These are phyloP conservation scores for Plasmodium gonderi DNA, from an alignment of 169 alveolate genomes.

Conservation along the genomic window DNA sequence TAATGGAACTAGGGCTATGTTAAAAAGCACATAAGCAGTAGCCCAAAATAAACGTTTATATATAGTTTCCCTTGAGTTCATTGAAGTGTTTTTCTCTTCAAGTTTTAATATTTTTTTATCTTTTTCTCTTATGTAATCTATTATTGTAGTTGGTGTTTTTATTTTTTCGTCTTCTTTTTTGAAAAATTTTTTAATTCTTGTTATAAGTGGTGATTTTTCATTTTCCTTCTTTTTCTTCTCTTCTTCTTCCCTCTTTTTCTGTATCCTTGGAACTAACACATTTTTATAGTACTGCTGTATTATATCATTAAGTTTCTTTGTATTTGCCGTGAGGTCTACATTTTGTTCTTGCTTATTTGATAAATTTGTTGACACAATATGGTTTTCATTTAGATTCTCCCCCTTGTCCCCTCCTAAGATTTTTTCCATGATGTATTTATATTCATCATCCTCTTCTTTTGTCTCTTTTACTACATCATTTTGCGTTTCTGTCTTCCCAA, in stretches of 20 bases:
- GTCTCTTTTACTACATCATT: background rate
- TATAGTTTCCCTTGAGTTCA: background rate
- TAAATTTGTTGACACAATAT: too few species aligned
- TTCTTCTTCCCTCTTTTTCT: background rate
- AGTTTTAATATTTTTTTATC: background rate
- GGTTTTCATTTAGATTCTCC: background rate
- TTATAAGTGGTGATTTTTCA: background rate
- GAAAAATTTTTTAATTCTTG: background rate
- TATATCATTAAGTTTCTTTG: background rate
- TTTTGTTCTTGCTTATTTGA: too few species aligned
- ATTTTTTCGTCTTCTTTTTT: background rate
- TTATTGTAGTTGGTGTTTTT: constrained; percentile 10
- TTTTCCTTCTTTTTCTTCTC: background rate
- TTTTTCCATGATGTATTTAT: background rate
- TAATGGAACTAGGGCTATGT: background rate
- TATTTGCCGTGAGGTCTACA: background rate
- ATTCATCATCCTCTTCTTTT: background rate
- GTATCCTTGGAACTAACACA: background rate
- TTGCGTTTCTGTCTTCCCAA: background rate
- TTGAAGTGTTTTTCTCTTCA: background rate
- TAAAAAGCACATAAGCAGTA: background rate
- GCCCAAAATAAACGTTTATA: background rate
- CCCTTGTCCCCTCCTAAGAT: background rate
- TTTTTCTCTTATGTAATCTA: constrained; percentile 27
- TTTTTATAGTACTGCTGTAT: background rate